phyloP scores from a whole-genome alignment of 2,329 filamentous ascomycete species.

The Fusarium newnesense region DNA sequence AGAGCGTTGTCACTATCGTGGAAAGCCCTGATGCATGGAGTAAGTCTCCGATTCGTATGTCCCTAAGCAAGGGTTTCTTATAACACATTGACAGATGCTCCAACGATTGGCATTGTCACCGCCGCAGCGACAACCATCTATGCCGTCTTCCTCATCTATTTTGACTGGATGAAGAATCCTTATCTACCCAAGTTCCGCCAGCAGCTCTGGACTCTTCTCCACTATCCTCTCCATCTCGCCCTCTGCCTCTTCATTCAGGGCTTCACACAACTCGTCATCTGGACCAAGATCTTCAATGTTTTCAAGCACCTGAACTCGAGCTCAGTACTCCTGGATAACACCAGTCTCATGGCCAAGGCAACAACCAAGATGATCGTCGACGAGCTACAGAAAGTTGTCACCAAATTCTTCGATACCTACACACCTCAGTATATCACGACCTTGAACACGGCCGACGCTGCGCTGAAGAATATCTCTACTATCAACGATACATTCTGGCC shows the following conservation, averaged over 20 bases:
- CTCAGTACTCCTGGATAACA: slow-evolving; percentile 16
- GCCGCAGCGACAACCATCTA: slow-evolving; percentile 55
- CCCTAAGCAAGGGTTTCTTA: neutral
- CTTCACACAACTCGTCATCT: slow-evolving; percentile 65
- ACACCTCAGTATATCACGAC: slow-evolving; percentile 41
- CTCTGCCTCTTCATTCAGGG: slow-evolving; percentile 73
- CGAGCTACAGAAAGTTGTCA: slow-evolving; percentile 25
- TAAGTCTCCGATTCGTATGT: slow-evolving; percentile 30
- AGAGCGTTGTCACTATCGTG: slow-evolving; percentile 62
- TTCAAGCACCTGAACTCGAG: slow-evolving; percentile 33
- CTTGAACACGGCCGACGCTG: slow-evolving; percentile 29
- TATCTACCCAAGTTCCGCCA: slow-evolving; percentile 67
- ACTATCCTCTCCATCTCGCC: slow-evolving; percentile 72
- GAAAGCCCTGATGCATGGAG: slow-evolving; percentile 55
- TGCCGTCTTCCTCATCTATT: slow-evolving; percentile 59
- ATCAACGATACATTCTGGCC: slow-evolving; percentile 46
- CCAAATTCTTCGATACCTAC: slow-evolving; percentile 43
- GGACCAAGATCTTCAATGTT: slow-evolving; percentile 53
- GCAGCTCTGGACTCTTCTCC: slow-evolving; percentile 66
- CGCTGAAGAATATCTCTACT: slow-evolving; percentile 43
- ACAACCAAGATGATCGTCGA: slow-evolving; percentile 36
- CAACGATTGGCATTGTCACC: slow-evolving; percentile 54
- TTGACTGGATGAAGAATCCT: slow-evolving; percentile 73
- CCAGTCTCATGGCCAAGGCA: slow-evolving; percentile 15
- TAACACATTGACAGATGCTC: slow-evolving; percentile 44